Conservation (phyloP, 75 land plant species). For the Picea sitchensis region DNA sequence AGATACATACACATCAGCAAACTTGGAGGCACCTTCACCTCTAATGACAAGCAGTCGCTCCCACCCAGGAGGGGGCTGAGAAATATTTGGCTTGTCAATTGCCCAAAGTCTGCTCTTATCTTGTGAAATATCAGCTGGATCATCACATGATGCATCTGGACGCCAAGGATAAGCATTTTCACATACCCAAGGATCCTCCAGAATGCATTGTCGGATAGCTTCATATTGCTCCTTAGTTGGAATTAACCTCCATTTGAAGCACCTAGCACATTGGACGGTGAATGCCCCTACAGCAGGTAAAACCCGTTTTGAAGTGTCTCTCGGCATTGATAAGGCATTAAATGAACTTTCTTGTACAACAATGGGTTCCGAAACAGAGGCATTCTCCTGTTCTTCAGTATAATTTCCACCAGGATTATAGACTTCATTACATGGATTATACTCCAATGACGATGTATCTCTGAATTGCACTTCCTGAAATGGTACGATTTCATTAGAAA, state of each 20-base stretch:
- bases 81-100: slow-evolving; percentile 80
- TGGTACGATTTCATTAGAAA: background rate
- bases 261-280: slow-evolving; percentile 74
- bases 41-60: slow-evolving; percentile 63
- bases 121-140: slow-evolving; percentile 61
- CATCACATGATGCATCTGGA: slow-evolving; percentile 62
- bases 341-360: background rate
- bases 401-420: background rate
- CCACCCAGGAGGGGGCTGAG: slow-evolving; percentile 83
- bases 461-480: background rate
- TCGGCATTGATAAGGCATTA: background rate
- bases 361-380: background rate
- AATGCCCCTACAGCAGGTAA: slow-evolving; percentile 68
- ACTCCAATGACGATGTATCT: slow-evolving; percentile 10
- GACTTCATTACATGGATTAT: slow-evolving; percentile 7
- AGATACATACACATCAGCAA: slow-evolving; percentile 82
- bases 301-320: slow-evolving; percentile 20
- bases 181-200: slow-evolving; percentile 68
- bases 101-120: slow-evolving; percentile 81
- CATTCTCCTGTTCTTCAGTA: background rate
- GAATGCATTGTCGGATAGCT: slow-evolving; percentile 62
- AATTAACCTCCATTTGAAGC: slow-evolving; percentile 88
- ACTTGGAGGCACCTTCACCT: slow-evolving; percentile 62
- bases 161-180: slow-evolving; percentile 72
- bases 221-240: slow-evolving; percentile 83